Evolutionary conservation across 768 basidiomycete genomes (phyloP).

Genomic region (Collybia sp.): DNA sequence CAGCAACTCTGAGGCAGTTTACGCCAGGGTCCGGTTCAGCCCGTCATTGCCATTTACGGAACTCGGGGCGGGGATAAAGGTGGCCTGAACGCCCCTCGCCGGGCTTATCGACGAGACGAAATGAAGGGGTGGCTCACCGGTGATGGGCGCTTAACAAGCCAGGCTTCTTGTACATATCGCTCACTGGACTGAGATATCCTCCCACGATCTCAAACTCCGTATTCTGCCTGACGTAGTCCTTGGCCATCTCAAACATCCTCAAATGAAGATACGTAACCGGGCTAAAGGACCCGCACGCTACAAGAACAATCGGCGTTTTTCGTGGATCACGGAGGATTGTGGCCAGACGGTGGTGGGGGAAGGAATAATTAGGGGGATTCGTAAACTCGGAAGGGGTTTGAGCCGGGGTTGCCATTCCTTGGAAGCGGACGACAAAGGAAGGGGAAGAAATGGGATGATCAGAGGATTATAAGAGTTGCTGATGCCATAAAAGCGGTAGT

Average conservation of each 20-base stretch:
- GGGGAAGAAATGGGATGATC: conserved; percentile 7
- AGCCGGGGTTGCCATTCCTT: conserved; percentile 18
- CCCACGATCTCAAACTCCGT: conserved; percentile 92
- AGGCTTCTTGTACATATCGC: conserved; percentile 94
- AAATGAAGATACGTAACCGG: conserved; percentile 97
- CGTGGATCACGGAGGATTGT: conserved; percentile 50
- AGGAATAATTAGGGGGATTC: conserved; percentile 61
- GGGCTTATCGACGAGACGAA: no score
- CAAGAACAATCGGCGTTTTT: conserved; percentile 87
- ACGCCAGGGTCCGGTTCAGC: no score
- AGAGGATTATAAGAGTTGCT: conserved; percentile 6
- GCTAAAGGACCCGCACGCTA: conserved; percentile 97
- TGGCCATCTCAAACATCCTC: conserved; percentile 99
- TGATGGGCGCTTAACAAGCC: conserved; percentile 85
- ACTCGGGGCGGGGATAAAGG: no score
- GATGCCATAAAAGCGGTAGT: conserved; percentile 1
- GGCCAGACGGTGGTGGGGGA: conserved; percentile 62
- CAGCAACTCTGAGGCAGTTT: no score
- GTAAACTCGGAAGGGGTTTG: conserved; percentile 45
- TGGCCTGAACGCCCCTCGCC: no score
- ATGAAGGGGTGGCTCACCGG: conserved; percentile 56
- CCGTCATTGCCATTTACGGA: no score
- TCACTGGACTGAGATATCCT: conserved; percentile 95
- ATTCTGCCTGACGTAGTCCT: conserved; percentile 90
- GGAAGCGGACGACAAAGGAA: conserved; percentile 7